Percentiles rank a stretch among this genome's conserved stretches.
Evolutionary conservation across 1,139 yeast genomes (phyloP).

Genomic region (Kluyveromyces marxianus): DNA sequence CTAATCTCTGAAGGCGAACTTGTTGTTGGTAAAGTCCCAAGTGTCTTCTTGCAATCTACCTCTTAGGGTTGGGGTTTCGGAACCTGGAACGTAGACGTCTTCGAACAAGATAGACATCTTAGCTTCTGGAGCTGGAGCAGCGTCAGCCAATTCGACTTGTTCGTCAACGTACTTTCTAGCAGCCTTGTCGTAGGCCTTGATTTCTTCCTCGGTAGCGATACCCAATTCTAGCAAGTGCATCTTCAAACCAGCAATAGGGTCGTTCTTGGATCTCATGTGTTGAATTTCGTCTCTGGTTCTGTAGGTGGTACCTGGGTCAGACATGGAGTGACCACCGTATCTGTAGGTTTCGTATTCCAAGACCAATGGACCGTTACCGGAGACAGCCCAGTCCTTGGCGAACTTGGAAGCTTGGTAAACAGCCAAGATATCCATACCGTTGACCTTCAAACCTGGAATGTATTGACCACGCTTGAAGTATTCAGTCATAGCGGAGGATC

Average conservation of each 20-base stretch:
- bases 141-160: conserved; percentile 91
- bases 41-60: conserved; percentile 95
- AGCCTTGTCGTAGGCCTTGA: conserved; percentile 88
- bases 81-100: conserved; percentile 93
- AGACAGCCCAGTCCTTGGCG: conserved; percentile 91
- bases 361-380: conserved; percentile 94
- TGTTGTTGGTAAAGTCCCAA: conserved; percentile 75
- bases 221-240: conserved; percentile 71
- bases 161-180: conserved; percentile 93
- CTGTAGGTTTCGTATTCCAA: conserved; percentile 96
- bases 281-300: conserved; percentile 99
- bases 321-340: conserved; percentile 99
- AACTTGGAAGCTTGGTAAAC: conserved; percentile 93
- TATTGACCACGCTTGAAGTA: conserved; percentile 99
- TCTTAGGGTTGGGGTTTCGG: conserved; percentile 87
- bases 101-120: conserved; percentile 90
- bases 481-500: conserved; percentile 94
- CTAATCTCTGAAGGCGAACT: conserved; percentile 38
- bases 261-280: conserved; percentile 97
- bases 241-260: conserved; percentile 95
- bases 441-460: conserved; percentile 96
- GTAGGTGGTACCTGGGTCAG: conserved; percentile 99
- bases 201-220: conserved; percentile 88
- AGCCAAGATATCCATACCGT: conserved; percentile 97
- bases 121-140: conserved; percentile 92